phyloP scores from a whole-genome alignment of 495 filamentous ascomycete species.

The Friedmanniomyces simplex region DNA sequence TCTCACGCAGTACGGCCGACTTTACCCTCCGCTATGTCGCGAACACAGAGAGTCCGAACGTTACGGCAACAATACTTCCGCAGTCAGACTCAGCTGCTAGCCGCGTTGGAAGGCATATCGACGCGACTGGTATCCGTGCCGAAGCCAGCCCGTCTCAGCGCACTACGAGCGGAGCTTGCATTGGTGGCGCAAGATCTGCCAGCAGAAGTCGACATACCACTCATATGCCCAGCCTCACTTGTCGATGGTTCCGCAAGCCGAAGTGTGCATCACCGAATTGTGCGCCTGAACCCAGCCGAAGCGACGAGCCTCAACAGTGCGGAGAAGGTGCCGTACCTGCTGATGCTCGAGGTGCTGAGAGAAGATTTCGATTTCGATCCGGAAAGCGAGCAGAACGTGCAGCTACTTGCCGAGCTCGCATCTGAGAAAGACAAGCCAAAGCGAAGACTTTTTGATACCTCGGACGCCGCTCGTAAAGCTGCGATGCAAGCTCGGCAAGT shows the following conservation, averaged over 20 bases:
- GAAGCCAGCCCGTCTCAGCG: conserved; percentile 64
- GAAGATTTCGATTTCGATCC: conserved; percentile 71
- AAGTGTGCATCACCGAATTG: conserved; percentile 63
- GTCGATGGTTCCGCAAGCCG: conserved; percentile 51
- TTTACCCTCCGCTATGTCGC: conserved; percentile 44
- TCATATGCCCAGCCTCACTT: conserved; percentile 59
- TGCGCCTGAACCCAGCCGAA: conserved; percentile 65
- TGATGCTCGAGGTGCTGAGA: conserved; percentile 64
- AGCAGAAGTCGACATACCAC: conserved; percentile 65
- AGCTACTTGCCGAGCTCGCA: conserved; percentile 48
- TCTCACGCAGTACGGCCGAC: conserved; percentile 34
- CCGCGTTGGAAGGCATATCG: conserved; percentile 65
- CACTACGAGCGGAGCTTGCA: conserved; percentile 62
- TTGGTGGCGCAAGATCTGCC: conserved; percentile 63
- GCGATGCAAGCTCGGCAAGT: conserved; percentile 27
- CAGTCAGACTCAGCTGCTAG: conserved; percentile 59
- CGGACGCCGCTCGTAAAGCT: conserved; percentile 38
- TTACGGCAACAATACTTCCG: conserved; percentile 65
- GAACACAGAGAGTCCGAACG: conserved; percentile 48
- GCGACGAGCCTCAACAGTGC: conserved; percentile 70
- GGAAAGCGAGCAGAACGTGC: conserved; percentile 51
- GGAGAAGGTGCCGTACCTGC: conserved; percentile 63
- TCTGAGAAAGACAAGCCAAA: conserved; percentile 48
- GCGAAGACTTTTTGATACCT: conserved; percentile 60
- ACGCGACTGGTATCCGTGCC: conserved; percentile 63